phyloP scores from a whole-genome alignment of 805 yeast genomes.

The Candida tibetensis region DNA sequence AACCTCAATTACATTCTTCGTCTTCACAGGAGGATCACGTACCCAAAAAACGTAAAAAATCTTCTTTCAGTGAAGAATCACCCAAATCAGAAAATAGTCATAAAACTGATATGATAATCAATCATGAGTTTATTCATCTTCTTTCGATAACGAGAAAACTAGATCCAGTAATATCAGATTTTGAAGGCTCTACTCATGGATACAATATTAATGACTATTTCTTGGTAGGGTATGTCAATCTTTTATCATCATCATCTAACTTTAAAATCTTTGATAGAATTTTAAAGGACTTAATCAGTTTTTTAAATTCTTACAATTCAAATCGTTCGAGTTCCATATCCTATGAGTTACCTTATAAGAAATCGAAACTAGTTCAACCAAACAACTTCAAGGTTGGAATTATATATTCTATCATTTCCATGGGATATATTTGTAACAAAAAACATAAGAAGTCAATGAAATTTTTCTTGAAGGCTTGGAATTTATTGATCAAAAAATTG shows the following conservation, averaged over 20 bases:
- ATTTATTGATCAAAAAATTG: constrained; percentile 31
- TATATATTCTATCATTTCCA: constrained; percentile 43
- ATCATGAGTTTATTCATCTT: constrained; percentile 25
- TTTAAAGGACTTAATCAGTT: constrained; percentile 19
- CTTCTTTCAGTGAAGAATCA: neutral
- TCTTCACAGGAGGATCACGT: constrained; percentile 1
- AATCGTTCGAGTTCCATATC: constrained; percentile 4
- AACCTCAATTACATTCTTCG: neutral
- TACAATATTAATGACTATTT: constrained; percentile 24
- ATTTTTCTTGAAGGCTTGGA: constrained; percentile 47
- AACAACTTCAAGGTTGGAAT: constrained; percentile 38
- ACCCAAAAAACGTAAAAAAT: constrained; percentile 5
- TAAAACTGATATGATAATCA: constrained; percentile 3
- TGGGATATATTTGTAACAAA: constrained; percentile 35
- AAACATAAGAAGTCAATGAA: constrained; percentile 31
- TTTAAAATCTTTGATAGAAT: constrained; percentile 19
- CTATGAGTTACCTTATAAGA: neutral
- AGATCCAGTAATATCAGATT: constrained; percentile 14
- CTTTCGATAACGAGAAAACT: constrained; percentile 28
- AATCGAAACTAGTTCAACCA: constrained; percentile 2
- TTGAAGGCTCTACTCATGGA: constrained; percentile 12
- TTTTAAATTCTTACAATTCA: constrained; percentile 19
- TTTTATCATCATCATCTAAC: constrained; percentile 12
- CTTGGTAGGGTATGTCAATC: constrained; percentile 30
- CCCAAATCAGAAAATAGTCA: neutral